phyloP scores from a whole-genome alignment of 305 asterid genomes.

The Fraxinus dipetala region DNA sequence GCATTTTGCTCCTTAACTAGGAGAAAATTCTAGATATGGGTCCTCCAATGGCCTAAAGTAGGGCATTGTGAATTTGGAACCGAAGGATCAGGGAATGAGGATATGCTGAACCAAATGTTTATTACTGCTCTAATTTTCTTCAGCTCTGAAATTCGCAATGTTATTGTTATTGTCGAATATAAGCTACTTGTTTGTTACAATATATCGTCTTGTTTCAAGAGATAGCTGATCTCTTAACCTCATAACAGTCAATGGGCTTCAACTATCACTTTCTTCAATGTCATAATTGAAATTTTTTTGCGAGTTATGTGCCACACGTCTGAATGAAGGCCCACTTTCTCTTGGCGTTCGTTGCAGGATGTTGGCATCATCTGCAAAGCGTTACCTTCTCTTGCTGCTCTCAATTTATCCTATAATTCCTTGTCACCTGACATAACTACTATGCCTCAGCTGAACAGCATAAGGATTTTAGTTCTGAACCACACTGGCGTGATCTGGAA shows the following conservation, averaged over 20 bases:
- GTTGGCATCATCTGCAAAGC: conserved; percentile 62
- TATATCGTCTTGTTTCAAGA: background rate
- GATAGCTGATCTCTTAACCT: background rate
- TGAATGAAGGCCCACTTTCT: background rate
- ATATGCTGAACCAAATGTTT: background rate
- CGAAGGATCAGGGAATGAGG: background rate
- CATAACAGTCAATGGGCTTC: conserved; percentile 13
- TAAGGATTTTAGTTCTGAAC: conserved; percentile 73
- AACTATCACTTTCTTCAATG: conserved; percentile 10
- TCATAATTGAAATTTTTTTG: background rate
- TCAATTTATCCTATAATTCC: conserved; percentile 66
- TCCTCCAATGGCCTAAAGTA: conserved; percentile 1
- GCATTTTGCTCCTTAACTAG: background rate
- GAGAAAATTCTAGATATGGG: background rate
- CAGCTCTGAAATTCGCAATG: background rate
- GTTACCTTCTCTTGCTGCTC: conserved; percentile 65
- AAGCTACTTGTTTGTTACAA: conserved; percentile 9
- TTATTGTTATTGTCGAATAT: background rate
- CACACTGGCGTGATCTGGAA: conserved; percentile 73
- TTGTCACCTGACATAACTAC: conserved; percentile 51
- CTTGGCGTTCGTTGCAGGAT: conserved; percentile 48
- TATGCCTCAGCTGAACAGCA: conserved; percentile 52
- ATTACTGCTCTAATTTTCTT: background rate
- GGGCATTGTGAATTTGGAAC: background rate
- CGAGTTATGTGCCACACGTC: background rate